phyloP scores from a whole-genome alignment of 345 rosid species.

The Brassica juncea region DNA sequence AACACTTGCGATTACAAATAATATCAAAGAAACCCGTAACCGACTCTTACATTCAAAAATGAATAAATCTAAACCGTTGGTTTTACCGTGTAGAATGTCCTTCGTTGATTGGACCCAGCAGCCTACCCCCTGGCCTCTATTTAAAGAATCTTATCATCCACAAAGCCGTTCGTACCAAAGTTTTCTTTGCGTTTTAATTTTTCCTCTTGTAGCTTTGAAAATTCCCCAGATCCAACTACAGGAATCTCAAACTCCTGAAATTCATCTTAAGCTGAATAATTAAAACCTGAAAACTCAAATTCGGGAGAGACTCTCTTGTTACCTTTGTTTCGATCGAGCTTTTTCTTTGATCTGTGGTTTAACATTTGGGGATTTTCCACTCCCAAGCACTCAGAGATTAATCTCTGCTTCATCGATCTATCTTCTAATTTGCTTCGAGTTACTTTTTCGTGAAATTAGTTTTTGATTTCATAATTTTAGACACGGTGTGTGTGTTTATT shows the following conservation, averaged over 20 bases:
- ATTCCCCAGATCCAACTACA: constrained; percentile 34
- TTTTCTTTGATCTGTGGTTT: constrained; percentile 16
- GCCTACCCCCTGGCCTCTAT: not conserved
- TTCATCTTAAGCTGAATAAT: constrained; percentile 18
- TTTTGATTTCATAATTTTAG: not conserved
- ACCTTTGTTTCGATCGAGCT: constrained; percentile 6
- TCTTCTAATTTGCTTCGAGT: not conserved
- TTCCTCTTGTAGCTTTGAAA: not conserved
- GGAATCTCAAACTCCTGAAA: constrained; percentile 1
- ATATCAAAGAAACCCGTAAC: constrained; percentile 33
- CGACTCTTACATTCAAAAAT: not conserved
- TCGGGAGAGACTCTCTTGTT: constrained; percentile 9
- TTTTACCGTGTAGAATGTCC: not conserved
- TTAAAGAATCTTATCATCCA: constrained; percentile 39
- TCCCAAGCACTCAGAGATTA: no score
- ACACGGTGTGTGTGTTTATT: not conserved
- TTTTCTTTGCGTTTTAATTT: not conserved
- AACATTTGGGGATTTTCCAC: no score
- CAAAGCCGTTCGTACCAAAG: constrained; percentile 8
- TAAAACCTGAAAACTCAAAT: not conserved
- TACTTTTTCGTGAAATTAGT: constrained; percentile 22
- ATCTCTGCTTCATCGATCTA: constrained; percentile 22
- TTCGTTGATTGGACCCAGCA: constrained; percentile 21
- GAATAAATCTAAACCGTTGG: constrained; percentile 15
- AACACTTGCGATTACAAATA: not conserved